These are phyloP conservation scores for Colletotrichum sp. DNA, from an alignment of 2,329 filamentous ascomycete genomes.

Conservation along the genomic window DNA sequence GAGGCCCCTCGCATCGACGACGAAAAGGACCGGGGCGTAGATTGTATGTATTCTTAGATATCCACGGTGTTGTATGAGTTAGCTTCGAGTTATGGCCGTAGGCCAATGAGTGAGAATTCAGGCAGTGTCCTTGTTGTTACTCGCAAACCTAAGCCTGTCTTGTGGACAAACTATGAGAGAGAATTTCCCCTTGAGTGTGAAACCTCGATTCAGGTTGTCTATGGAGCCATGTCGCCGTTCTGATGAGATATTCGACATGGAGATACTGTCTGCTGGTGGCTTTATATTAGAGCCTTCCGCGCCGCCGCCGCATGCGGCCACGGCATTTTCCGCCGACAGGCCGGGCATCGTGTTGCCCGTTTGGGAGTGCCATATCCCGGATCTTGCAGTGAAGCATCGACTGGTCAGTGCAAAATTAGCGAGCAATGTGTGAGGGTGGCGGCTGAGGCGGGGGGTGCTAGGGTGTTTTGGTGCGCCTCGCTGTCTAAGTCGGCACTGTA, in stretches of 20 bases:
- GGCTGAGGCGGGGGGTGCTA: background rate
- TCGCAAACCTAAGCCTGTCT: background rate
- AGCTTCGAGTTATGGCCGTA: background rate
- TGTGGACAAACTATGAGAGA: background rate
- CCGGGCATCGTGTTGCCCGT: background rate
- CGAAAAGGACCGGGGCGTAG: background rate
- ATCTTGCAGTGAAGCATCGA: background rate
- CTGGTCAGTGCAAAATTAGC: background rate
- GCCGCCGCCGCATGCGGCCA: background rate
- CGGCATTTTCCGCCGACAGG: background rate
- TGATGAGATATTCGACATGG: background rate
- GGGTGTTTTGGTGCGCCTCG: background rate
- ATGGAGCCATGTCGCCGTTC: background rate
- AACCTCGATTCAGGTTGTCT: background rate
- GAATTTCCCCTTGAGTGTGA: background rate
- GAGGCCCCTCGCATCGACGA: background rate
- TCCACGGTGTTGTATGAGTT: background rate
- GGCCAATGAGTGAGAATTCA: background rate
- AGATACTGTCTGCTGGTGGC: background rate
- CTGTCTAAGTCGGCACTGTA: background rate
- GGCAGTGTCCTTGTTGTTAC: background rate
- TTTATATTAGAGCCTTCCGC: background rate
- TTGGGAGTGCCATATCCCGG: background rate
- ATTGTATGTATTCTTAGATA: constrained; percentile 16
- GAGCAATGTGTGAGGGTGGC: background rate